These are phyloP conservation scores for Neonectria coccinea DNA, from an alignment of 2,329 filamentous ascomycete genomes.

Conservation along the genomic window DNA sequence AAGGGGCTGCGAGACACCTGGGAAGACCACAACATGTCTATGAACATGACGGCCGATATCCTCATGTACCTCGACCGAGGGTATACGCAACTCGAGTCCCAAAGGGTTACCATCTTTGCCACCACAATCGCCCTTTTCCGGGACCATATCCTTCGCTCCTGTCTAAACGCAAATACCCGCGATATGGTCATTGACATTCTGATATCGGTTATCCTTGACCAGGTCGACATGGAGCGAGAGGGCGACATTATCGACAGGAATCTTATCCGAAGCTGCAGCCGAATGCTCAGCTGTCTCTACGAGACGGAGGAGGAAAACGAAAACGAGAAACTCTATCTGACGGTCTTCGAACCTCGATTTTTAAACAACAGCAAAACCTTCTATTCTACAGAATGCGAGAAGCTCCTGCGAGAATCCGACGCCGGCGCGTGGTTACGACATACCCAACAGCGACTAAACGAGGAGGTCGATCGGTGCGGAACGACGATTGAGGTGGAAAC, in stretches of 20 bases:
- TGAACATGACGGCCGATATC: constrained; percentile 97
- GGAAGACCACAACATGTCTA: constrained; percentile 90
- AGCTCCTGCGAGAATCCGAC: constrained; percentile 81
- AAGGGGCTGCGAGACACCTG: constrained; percentile 81
- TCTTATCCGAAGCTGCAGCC: constrained; percentile 83
- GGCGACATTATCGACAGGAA: constrained; percentile 89
- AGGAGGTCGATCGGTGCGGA: constrained; percentile 85
- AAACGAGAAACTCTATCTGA: constrained; percentile 83
- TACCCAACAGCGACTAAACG: constrained; percentile 77
- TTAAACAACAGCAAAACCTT: constrained; percentile 77
- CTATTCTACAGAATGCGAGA: constrained; percentile 80
- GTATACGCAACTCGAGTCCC: constrained; percentile 74
- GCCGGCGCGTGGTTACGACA: constrained; percentile 85
- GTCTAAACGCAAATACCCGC: constrained; percentile 58
- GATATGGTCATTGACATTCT: constrained; percentile 78
- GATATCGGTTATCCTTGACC: constrained; percentile 85
- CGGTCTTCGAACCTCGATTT: constrained; percentile 84
- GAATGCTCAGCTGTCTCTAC: constrained; percentile 92
- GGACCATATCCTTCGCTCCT: constrained; percentile 81
- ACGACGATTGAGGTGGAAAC: constrained; percentile 83
- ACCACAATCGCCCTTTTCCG: constrained; percentile 89
- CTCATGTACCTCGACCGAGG: constrained; percentile 97
- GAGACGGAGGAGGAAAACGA: constrained; percentile 83
- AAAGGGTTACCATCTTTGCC: constrained; percentile 82
- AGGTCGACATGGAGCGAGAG: constrained; percentile 91